Conservation (phyloP, 208 protist genomes). For the Novymonas esmeraldas region DNA sequence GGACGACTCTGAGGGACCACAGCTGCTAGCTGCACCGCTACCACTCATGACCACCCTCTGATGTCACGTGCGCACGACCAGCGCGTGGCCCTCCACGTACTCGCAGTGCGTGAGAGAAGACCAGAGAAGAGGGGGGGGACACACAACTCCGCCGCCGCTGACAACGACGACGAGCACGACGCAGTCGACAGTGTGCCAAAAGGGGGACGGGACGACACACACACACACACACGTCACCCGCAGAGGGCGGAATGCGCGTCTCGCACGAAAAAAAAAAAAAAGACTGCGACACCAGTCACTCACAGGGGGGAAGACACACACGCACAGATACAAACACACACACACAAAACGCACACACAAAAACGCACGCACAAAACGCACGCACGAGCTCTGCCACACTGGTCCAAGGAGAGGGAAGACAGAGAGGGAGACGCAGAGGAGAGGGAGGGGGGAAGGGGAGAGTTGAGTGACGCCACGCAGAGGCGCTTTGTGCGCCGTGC, state of each 20-base stretch:
- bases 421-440: not conserved
- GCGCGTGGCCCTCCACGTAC: too few species aligned
- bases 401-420: not conserved
- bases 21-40: not conserved
- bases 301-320: too few species aligned
- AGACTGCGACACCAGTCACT: not conserved
- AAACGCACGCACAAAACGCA: not conserved
- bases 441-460: not conserved
- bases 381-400: not conserved
- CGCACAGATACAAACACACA: not conserved
- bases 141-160: not conserved
- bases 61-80: too few species aligned
- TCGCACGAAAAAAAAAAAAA: constrained; percentile 11
- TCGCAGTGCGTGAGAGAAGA: not conserved
- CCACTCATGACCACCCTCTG: not conserved
- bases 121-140: not conserved
- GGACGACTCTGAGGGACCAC: not conserved
- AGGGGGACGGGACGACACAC: too few species aligned
- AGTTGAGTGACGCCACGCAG: not conserved
- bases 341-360: not conserved
- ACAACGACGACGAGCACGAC: constrained; percentile 13
- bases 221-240: too few species aligned
- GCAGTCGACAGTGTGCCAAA: too few species aligned
- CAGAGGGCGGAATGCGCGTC: too few species aligned
- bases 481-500: too few species aligned